Percentiles rank a stretch among this genome's conserved stretches.
Evolutionary conservation across 176 grass and related monocot species (phyloP).

Genomic region (Ananas comosus): DNA sequence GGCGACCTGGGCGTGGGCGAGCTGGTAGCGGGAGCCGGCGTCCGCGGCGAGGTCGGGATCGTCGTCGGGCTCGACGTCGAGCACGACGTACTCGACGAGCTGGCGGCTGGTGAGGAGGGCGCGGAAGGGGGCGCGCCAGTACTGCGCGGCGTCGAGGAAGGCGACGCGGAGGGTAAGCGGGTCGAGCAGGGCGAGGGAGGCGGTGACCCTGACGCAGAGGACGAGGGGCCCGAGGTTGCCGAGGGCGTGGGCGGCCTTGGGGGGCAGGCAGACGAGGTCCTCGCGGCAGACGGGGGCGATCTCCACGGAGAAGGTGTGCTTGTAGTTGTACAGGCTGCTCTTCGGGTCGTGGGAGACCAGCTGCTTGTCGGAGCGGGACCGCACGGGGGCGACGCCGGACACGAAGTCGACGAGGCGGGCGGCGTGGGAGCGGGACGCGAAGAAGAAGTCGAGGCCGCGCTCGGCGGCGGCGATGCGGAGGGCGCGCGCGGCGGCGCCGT

Average conservation of each 20-base stretch:
- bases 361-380: constrained; percentile 58
- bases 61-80: constrained; percentile 68
- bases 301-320: constrained; percentile 84
- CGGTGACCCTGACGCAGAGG: constrained; percentile 69
- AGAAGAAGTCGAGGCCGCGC: constrained; percentile 76
- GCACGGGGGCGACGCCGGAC: constrained; percentile 49
- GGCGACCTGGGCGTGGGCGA: constrained; percentile 69
- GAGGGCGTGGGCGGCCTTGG: constrained; percentile 49
- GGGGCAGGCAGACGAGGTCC: constrained; percentile 70
- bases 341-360: constrained; percentile 82
- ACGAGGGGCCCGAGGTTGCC: constrained; percentile 78
- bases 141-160: constrained; percentile 79
- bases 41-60: constrained; percentile 41
- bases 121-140: constrained; percentile 61
- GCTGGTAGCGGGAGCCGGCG: constrained; percentile 47
- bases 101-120: constrained; percentile 63
- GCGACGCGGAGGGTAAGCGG: constrained; percentile 58
- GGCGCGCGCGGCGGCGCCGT: constrained; percentile 52
- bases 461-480: constrained; percentile 43
- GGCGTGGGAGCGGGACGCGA: constrained; percentile 56
- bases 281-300: constrained; percentile 91
- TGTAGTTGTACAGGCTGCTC: constrained; percentile 75
- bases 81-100: constrained; percentile 80
- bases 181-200: constrained; percentile 60
- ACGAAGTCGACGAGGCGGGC: constrained; percentile 74